phyloP scores from a whole-genome alignment of 768 basidiomycete species.

The Mycena metata region DNA sequence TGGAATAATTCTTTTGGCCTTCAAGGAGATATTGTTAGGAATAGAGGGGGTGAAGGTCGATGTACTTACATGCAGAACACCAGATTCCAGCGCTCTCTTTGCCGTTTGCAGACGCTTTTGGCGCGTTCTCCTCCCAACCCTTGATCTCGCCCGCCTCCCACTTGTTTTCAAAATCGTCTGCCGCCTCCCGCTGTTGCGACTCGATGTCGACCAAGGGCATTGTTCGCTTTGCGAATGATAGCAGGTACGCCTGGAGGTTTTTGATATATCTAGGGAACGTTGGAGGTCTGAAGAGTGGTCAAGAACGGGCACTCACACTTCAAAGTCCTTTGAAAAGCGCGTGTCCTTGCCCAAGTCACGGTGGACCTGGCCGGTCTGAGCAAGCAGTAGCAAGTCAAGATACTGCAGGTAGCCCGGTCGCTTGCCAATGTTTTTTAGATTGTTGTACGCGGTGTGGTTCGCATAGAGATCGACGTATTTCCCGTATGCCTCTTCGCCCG shows the following conservation, averaged over 20 bases:
- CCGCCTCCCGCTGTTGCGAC: constrained; percentile 71
- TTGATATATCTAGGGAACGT: constrained; percentile 78
- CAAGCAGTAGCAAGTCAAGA: constrained; percentile 84
- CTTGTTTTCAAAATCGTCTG: constrained; percentile 77
- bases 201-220: constrained; percentile 87
- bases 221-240: constrained; percentile 88
- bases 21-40: constrained; percentile 19
- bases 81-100: constrained; percentile 76
- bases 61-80: constrained; percentile 89
- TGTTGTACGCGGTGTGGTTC: constrained; percentile 90
- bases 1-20: constrained; percentile 97
- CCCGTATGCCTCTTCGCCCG: constrained; percentile 96
- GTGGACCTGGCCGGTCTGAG: constrained; percentile 73
- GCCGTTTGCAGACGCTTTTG: constrained; percentile 61
- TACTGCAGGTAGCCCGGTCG: constrained; percentile 94
- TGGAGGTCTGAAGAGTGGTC: constrained; percentile 13
- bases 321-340: constrained; percentile 81
- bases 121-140: constrained; percentile 78
- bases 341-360: constrained; percentile 77
- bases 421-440: constrained; percentile 87
- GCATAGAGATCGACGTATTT: constrained; percentile 95
- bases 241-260: constrained; percentile 83
- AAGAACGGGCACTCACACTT: constrained; percentile 65
- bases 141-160: constrained; percentile 86
- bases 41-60: constrained; percentile 8